These are phyloP conservation scores for Sclerotinia glacialis DNA, from an alignment of 2,329 filamentous ascomycete species.

Conservation along the genomic window DNA sequence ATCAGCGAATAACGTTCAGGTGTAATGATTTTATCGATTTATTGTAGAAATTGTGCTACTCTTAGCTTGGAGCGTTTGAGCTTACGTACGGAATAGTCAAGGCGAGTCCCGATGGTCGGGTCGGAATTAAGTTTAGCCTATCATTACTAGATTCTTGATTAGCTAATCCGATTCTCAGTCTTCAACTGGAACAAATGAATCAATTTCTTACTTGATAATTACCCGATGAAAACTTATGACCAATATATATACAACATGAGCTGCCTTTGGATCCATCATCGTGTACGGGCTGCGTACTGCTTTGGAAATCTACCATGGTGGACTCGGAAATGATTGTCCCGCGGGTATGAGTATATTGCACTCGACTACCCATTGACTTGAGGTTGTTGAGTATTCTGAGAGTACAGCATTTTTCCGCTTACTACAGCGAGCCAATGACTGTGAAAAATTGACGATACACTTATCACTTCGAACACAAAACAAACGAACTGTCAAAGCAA, in stretches of 20 bases:
- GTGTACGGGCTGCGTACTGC: background rate
- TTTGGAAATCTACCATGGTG: background rate
- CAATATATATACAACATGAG: background rate
- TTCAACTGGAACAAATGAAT: background rate
- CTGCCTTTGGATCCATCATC: background rate
- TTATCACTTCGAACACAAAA: too few species aligned
- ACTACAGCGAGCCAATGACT: background rate
- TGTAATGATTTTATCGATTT: background rate
- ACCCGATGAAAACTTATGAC: background rate
- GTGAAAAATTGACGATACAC: background rate
- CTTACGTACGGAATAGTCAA: too few species aligned
- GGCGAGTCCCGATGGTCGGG: conserved; percentile 15
- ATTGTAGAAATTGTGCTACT: background rate
- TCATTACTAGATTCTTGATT: background rate
- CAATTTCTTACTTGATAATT: conserved; percentile 5
- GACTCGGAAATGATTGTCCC: background rate
- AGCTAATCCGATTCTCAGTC: background rate
- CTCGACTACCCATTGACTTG: background rate
- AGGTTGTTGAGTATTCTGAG: background rate
- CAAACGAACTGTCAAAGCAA: background rate
- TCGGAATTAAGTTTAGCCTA: conserved; percentile 16
- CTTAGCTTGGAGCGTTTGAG: background rate
- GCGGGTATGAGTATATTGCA: too few species aligned
- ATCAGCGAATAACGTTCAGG: background rate
- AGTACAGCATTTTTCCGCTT: background rate